Percentiles rank a stretch among this genome's conserved stretches.
phyloP scores from a whole-genome alignment of 164 flowering plant species.

The Vitis vinifera region DNA sequence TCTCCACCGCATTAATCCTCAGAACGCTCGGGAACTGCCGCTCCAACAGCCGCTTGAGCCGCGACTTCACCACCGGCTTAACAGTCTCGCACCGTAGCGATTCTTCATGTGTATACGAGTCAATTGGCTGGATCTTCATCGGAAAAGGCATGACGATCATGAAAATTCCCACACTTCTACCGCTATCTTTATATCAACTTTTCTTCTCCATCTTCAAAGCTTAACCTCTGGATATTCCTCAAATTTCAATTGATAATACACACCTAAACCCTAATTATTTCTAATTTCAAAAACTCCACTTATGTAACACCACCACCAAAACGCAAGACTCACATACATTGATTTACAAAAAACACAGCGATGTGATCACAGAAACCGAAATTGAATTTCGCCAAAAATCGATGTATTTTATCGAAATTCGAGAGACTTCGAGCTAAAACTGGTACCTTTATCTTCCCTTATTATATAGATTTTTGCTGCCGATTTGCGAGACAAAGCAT shows the following conservation, averaged over 20 bases:
- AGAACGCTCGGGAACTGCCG: slow-evolving; percentile 30
- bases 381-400: not conserved
- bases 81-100: slow-evolving; percentile 16
- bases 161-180: not conserved
- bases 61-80: slow-evolving; percentile 35
- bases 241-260: no score
- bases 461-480: slow-evolving; percentile 10
- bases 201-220: not conserved
- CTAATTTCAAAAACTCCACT: no score
- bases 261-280: no score
- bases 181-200: not conserved
- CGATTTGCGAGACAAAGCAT: slow-evolving; percentile 19
- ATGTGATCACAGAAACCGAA: slow-evolving; percentile 5
- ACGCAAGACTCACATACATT: no score
- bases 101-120: slow-evolving; percentile 17
- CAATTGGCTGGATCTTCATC: slow-evolving; percentile 49
- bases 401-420: slow-evolving; percentile 5
- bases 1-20: slow-evolving; percentile 24
- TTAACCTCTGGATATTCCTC: no score
- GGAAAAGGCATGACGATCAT: slow-evolving; percentile 23
- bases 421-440: slow-evolving; percentile 1
- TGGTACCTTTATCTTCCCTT: slow-evolving; percentile 13
- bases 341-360: not conserved
- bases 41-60: slow-evolving; percentile 37
- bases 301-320: no score